Conservation (phyloP, 2,329 filamentous ascomycete genomes). For the Venturiaceae sp. region DNA sequence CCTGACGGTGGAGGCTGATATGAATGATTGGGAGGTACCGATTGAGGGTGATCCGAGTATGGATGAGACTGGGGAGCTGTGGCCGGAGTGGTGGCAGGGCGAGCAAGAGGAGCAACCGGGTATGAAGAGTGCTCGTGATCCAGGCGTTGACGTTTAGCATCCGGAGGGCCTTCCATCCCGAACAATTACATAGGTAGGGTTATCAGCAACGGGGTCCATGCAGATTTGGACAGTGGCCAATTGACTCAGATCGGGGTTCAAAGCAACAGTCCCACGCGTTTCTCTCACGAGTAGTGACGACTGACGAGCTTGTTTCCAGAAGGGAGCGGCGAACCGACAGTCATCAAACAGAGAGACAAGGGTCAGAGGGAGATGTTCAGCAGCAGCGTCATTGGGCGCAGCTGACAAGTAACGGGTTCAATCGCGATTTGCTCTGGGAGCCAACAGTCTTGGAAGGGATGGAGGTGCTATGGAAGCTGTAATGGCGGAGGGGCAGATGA, state of each 20-base stretch:
- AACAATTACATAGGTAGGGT: not conserved
- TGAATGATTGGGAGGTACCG: not conserved
- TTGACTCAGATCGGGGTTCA: not conserved
- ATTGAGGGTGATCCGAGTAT: constrained; percentile 2
- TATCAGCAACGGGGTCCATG: not conserved
- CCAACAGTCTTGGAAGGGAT: not conserved
- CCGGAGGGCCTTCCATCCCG: constrained; percentile 4
- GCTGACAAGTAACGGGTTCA: not conserved
- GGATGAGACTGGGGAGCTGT: not conserved
- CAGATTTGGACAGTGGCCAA: not conserved
- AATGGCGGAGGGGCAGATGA: constrained; percentile 1
- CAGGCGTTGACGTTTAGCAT: constrained; percentile 8
- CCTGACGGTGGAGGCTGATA: not conserved
- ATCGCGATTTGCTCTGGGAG: not conserved
- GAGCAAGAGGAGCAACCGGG: constrained; percentile 3
- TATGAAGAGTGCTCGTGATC: constrained; percentile 3
- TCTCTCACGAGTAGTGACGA: not conserved
- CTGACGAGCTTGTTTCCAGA: constrained; percentile 2
- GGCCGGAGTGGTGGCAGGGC: constrained; percentile 1
- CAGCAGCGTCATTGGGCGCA: constrained; percentile 6
- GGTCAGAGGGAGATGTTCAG: not conserved
- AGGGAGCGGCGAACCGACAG: constrained; percentile 1
- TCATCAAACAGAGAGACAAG: not conserved
- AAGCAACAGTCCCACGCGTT: not conserved
- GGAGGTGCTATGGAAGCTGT: not conserved